Evolutionary conservation across 2,329 filamentous ascomycete genomes (phyloP).

Genomic region (Arthrobotrys sphaeroides): DNA sequence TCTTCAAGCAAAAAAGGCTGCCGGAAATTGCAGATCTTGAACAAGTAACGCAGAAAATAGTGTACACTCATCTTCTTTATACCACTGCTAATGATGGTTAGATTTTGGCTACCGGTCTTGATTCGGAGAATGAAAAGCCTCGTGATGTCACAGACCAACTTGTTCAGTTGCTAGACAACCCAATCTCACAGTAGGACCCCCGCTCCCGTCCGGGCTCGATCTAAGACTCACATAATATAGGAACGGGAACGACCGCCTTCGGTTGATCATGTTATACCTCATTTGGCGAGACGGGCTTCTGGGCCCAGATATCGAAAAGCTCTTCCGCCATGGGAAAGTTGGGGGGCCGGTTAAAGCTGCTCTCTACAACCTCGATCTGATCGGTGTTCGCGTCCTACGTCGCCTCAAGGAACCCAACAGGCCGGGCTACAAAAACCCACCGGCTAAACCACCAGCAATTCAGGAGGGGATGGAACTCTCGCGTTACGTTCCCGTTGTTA

Average conservation of each 20-base stretch:
- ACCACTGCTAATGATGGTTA: slow-evolving; percentile 56
- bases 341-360: slow-evolving; percentile 77
- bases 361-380: slow-evolving; percentile 79
- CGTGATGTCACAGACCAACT: slow-evolving; percentile 88
- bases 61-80: slow-evolving; percentile 21
- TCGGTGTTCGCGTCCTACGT: slow-evolving; percentile 78
- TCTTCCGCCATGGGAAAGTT: slow-evolving; percentile 83
- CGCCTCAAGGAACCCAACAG: slow-evolving; percentile 78
- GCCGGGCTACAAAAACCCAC: slow-evolving; percentile 50
- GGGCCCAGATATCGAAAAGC: slow-evolving; percentile 80
- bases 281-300: slow-evolving; percentile 88
- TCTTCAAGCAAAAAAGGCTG: slow-evolving; percentile 85
- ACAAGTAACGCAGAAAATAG: slow-evolving; percentile 66
- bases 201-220: not conserved
- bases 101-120: slow-evolving; percentile 86
- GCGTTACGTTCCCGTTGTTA: slow-evolving; percentile 82
- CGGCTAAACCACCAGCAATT: slow-evolving; percentile 64
- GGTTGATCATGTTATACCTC: slow-evolving; percentile 84
- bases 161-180: slow-evolving; percentile 86
- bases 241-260: slow-evolving; percentile 73
- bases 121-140: slow-evolving; percentile 90
- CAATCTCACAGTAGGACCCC: slow-evolving; percentile 63
- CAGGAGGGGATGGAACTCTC: slow-evolving; percentile 86
- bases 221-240: slow-evolving; percentile 13
- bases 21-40: slow-evolving; percentile 87